Conservation (phyloP, 179 eudicot species). For the Patellifolia procumbens region DNA sequence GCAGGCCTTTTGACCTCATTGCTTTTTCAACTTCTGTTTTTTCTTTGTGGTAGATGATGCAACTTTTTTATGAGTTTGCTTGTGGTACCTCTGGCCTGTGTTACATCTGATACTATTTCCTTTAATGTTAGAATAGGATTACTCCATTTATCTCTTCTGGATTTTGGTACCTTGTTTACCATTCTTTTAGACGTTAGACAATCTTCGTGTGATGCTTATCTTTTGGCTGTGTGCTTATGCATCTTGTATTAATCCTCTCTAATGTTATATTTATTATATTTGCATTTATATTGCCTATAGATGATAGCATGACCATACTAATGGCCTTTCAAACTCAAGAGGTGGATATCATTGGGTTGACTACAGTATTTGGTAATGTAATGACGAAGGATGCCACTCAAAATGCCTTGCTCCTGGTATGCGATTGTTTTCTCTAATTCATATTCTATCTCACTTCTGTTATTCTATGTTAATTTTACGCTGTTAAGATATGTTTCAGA, state of each 20-base stretch:
- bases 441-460: neutral
- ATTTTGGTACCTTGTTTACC: neutral
- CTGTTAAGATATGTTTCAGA: neutral
- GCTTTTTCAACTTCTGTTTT: neutral
- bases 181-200: neutral
- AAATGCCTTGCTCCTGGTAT: constrained; percentile 86
- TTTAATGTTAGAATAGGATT: neutral
- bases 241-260: neutral
- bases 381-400: constrained; percentile 67
- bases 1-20: neutral
- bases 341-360: constrained; percentile 77
- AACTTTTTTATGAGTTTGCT: neutral
- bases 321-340: constrained; percentile 91
- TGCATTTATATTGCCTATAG: constrained; percentile 36
- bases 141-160: neutral
- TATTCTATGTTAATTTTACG: neutral
- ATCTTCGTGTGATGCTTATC: neutral
- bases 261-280: neutral
- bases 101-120: neutral
- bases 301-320: constrained; percentile 89
- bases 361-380: constrained; percentile 89
- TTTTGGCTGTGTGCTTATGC: neutral
- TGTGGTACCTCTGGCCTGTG: neutral
- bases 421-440: constrained; percentile 21
- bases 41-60: neutral